Evolutionary conservation across 2,329 filamentous ascomycete species (phyloP), one percentile per base, ranked within the genome.

Genomic region (Nannizzia gypsea): DNA sequence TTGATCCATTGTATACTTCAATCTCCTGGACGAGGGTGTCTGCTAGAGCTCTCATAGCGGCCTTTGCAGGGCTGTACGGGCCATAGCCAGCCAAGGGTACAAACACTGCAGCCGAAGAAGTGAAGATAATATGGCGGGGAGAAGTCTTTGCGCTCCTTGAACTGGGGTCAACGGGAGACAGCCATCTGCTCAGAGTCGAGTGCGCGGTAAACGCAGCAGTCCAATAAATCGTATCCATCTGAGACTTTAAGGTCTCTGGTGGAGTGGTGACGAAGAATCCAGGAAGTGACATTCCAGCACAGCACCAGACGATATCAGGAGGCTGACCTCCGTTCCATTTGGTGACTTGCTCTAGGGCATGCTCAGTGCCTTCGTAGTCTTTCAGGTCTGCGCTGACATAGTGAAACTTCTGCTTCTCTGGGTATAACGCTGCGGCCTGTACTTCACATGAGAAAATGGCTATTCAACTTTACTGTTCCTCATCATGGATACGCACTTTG

Each of bases 141-240:
- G 69, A 66, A 66, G 71, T 64, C 65, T 64, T 64, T 63, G 70
- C 72, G 56, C 61, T 65, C 66, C 64, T 63, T 17, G 60, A 54
- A 54, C 67, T 68, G 1, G 68, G 66, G 8, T 64, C 38, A 54
- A 70, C 60, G 5, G 75, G 69, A 13, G 71, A 73, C 50, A 90
- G 81, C 92, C 92, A 96, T 62, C 82, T 80, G 57, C 81, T 81
- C 63, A 96, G 76, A 17, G 87, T 83, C 20, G 89, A 85, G 70
- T 95, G 90, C 40, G 90, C 87, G 75, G 95, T 88, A 71, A 95
- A 93, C 44, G 87, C 86, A 31, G 85, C 84, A 56, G 89, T 88
- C 81, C 86, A 96, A 77, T 89, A 97, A 75, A 96, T 92, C 66
- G 92, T 82, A 69, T 96, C 89, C 89, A 96, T 96, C 72, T 95